These are phyloP conservation scores for Gastroboletus turbinatus DNA, from an alignment of 1,284 basidiomycete species.

Conservation along the genomic window DNA sequence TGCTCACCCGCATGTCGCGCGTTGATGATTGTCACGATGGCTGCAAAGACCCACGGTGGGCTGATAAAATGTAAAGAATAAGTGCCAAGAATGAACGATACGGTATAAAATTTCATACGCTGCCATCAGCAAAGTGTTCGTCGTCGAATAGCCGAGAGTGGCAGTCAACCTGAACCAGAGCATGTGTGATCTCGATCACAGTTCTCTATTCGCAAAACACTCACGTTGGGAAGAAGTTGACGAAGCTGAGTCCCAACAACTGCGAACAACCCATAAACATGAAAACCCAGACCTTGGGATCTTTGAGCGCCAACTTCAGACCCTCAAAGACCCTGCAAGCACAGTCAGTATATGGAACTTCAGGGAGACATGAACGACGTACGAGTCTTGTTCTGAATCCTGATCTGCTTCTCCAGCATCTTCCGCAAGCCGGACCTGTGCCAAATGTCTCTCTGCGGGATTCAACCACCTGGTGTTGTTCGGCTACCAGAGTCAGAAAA, in stretches of 20 bases:
- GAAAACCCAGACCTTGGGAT: slow-evolving; percentile 63
- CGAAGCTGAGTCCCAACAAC: slow-evolving; percentile 66
- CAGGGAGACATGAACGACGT: slow-evolving; percentile 21
- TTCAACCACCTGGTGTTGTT: slow-evolving; percentile 68
- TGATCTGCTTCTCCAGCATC: slow-evolving; percentile 74
- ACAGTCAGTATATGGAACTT: not conserved
- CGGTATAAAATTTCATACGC: slow-evolving; percentile 49
- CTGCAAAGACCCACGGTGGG: slow-evolving; percentile 64
- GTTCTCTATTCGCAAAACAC: slow-evolving; percentile 16
- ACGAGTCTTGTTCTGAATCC: slow-evolving; percentile 58
- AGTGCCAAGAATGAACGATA: slow-evolving; percentile 10
- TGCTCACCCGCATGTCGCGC: slow-evolving; percentile 66
- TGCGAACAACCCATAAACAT: slow-evolving; percentile 54
- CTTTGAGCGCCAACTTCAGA: slow-evolving; percentile 60
- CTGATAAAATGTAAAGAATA: slow-evolving; percentile 33
- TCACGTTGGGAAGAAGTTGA: slow-evolving; percentile 74
- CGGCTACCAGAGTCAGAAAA: slow-evolving; percentile 39
- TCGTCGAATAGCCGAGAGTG: slow-evolving; percentile 66
- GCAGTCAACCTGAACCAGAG: slow-evolving; percentile 49
- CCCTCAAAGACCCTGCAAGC: slow-evolving; percentile 48
- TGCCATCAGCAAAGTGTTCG: slow-evolving; percentile 58
- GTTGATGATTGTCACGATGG: slow-evolving; percentile 54
- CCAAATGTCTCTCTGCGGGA: slow-evolving; percentile 59
- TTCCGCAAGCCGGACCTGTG: slow-evolving; percentile 70
- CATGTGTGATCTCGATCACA: not conserved